Evolutionary conservation across 352 stramenopile species (phyloP).

Genomic region (Phytophthora fragariae): DNA sequence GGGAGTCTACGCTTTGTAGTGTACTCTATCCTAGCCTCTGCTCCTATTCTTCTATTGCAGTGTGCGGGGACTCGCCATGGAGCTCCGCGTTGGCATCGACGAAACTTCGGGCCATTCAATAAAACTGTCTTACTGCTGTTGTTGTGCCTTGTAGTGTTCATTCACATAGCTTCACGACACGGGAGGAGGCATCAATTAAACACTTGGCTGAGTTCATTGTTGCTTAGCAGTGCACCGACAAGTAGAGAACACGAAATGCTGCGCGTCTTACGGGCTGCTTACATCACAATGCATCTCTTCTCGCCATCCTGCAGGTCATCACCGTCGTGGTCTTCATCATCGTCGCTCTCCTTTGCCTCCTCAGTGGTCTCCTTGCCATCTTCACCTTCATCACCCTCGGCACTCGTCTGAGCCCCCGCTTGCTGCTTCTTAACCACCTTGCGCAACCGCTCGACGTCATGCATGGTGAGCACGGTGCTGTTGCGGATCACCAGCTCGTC

Average conservation of each 20-base stretch:
- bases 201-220: neutral
- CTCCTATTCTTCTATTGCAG: constrained; percentile 24
- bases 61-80: constrained; percentile 3
- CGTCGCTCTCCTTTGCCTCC: constrained; percentile 32
- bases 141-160: neutral
- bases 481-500: constrained; percentile 82
- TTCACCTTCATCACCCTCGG: constrained; percentile 8
- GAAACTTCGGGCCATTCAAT: constrained; percentile 33
- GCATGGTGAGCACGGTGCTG: constrained; percentile 81
- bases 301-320: constrained; percentile 35
- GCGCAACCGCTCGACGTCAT: constrained; percentile 74
- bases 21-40: constrained; percentile 38
- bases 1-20: constrained; percentile 18
- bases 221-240: neutral
- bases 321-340: constrained; percentile 20
- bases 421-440: constrained; percentile 54
- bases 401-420: constrained; percentile 7
- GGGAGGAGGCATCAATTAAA: no score
- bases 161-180: no score
- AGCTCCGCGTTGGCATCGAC: constrained; percentile 15
- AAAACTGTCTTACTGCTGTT: constrained; percentile 29
- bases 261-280: constrained; percentile 8
- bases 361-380: constrained; percentile 13
- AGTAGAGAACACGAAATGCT: neutral
- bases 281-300: constrained; percentile 46